phyloP scores from a whole-genome alignment of 2,329 filamentous ascomycete genomes.

The Pseudogymnoascus verrucosus region DNA sequence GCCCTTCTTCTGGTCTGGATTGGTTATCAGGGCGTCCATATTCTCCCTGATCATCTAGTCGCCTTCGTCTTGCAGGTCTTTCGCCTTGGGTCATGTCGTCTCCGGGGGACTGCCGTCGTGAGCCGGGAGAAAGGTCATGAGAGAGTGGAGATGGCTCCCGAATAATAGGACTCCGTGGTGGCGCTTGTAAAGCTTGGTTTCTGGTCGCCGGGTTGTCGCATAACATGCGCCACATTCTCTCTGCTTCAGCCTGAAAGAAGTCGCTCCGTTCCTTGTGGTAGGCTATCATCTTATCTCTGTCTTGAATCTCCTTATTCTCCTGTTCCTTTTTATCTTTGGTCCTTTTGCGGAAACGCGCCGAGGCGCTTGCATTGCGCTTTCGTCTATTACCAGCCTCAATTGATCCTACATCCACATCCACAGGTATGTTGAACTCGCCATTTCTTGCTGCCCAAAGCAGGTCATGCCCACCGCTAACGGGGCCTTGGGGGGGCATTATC shows the following conservation, averaged over 20 bases:
- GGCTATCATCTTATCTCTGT: slow-evolving; percentile 25
- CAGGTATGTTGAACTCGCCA: slow-evolving; percentile 51
- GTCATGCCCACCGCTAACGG: slow-evolving; percentile 29
- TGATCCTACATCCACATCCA: slow-evolving; percentile 75
- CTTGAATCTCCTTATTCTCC: slow-evolving; percentile 59
- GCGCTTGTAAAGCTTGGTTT: background rate
- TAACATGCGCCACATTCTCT: slow-evolving; percentile 35
- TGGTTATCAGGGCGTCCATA: background rate
- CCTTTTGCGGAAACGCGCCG: slow-evolving; percentile 70
- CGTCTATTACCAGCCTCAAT: slow-evolving; percentile 79
- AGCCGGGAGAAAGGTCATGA: background rate
- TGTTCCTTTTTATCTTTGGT: slow-evolving; percentile 77
- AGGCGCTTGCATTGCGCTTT: slow-evolving; percentile 76
- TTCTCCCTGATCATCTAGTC: background rate
- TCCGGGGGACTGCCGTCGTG: background rate
- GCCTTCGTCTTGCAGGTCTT: background rate
- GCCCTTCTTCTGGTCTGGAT: background rate
- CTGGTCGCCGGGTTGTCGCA: background rate
- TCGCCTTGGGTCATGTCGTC: background rate
- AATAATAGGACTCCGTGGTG: background rate
- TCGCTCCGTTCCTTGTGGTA: slow-evolving; percentile 63
- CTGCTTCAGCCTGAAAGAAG: slow-evolving; percentile 65
- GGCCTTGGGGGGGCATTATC: slow-evolving; percentile 20
- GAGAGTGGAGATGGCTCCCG: background rate
- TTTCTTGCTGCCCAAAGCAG: slow-evolving; percentile 45